Base-by-base conservation (phyloP, 305 asterid genomes). In the Fraxinus xanthoxyloides region DNA sequence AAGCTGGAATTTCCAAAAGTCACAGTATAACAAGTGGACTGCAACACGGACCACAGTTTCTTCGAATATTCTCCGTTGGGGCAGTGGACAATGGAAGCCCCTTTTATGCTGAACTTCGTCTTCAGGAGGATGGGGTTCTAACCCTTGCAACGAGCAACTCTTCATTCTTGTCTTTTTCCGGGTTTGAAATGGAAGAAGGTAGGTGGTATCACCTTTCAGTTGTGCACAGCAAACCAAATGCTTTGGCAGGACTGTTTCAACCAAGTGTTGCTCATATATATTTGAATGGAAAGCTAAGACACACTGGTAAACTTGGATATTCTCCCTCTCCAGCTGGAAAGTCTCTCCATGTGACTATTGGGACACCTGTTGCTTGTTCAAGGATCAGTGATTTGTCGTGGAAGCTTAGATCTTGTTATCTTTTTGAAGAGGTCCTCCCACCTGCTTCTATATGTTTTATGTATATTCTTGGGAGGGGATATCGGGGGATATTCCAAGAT, bases 141-240 rank as follows among this genome's bases (percentile, higher is more conserved):
- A 92, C 93, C 76, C 97, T 97, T 83, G 90, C 99, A 48, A 97
- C 98, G 34, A 97, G 99, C 92, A 97, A 88, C 81, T 91, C 98
- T 84, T 92, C 98, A 84, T 97, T 93, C 65, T 87, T 95, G 87
- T 90, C 98, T 38, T 97, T 93, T 89, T 81, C 97, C 80, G 98
- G 97, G 83, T 85, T 93, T 85, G 99, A 95, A 83, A 90, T 97
- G 90, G 97, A 92, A 87, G 99, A 97, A 91, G 97, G 97, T 77
- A 89, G 98, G 88, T 97, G 99, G 99, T 93, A 97, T 93, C 99
- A 97, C 88, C 97, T 97, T 34, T 97, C 98, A 79, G 91, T 97
- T 85, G 99, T 97, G 85, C 99, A 97, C 85, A 95, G 98, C 90
- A 97, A 97, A 87, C 99, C 99, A 63, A 95, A 95, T 90, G 99